A percentile compares a stretch with the other conserved stretches of the same genome.
Conservation (phyloP, 148 eudicot genomes). For the Salicornia ramosissima region DNA sequence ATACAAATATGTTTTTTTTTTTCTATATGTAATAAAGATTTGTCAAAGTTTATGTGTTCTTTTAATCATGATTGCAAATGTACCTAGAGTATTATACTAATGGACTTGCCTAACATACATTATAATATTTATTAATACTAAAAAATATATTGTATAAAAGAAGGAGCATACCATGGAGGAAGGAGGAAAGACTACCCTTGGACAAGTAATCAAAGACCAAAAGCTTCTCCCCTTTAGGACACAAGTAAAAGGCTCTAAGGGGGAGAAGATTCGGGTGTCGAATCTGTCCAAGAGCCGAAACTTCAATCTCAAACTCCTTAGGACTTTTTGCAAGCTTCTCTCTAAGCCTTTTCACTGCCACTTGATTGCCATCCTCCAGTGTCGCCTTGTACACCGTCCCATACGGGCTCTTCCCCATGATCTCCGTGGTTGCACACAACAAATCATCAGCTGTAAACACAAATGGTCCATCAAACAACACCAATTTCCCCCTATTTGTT, state of each 20-base stretch:
- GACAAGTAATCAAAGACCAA: slow-evolving; percentile 73
- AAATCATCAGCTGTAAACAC: slow-evolving; percentile 88
- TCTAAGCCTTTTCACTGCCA: slow-evolving; percentile 84
- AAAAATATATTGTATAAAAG: too few relatives aligned
- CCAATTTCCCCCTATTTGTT: slow-evolving; percentile 70
- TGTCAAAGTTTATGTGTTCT: too few relatives aligned
- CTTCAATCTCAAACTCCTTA: slow-evolving; percentile 85
- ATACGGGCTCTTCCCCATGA: slow-evolving; percentile 82
- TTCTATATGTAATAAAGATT: too few relatives aligned
- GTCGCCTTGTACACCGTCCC: slow-evolving; percentile 91
- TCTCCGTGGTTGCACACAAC: slow-evolving; percentile 83
- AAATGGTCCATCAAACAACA: slow-evolving; percentile 79
- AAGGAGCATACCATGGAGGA: slow-evolving; percentile 66
- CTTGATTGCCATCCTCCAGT: slow-evolving; percentile 73
- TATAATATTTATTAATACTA: too few relatives aligned
- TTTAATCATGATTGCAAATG: too few relatives aligned
- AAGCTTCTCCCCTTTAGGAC: slow-evolving; percentile 92
- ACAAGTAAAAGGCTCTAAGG: slow-evolving; percentile 79
- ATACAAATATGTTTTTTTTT: too few relatives aligned
- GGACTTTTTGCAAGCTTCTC: slow-evolving; percentile 81
- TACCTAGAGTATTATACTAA: too few relatives aligned
- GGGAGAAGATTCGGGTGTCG: slow-evolving; percentile 73
- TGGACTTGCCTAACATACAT: too few relatives aligned
- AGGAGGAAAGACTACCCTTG: slow-evolving; percentile 84
- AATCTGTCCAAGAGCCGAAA: slow-evolving; percentile 60